Percentiles rank a stretch among this genome's conserved stretches.
phyloP scores from a whole-genome alignment of 2,329 filamentous ascomycete genomes.

The Calonectria ilicicola region DNA sequence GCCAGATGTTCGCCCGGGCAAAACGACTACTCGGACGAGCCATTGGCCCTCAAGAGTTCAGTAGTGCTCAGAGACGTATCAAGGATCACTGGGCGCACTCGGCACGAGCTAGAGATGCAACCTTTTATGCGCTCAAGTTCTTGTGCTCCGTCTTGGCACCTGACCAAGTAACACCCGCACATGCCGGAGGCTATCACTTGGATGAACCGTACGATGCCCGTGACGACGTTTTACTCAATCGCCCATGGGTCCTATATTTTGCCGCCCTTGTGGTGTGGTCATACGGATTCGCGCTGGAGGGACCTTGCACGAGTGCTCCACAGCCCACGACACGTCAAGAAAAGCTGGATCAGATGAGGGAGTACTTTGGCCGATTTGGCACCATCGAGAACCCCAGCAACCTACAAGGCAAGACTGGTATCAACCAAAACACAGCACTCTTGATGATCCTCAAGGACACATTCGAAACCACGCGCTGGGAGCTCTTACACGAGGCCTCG shows the following conservation, averaged over 20 bases:
- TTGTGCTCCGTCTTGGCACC: conserved; percentile 85
- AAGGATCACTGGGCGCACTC: conserved; percentile 90
- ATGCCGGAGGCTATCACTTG: conserved; percentile 53
- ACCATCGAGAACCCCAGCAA: conserved; percentile 81
- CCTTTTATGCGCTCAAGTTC: conserved; percentile 92
- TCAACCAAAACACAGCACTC: conserved; percentile 86
- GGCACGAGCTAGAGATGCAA: conserved; percentile 88
- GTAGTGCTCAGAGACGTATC: conserved; percentile 84
- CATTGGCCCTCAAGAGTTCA: conserved; percentile 86
- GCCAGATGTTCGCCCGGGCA: conserved; percentile 93
- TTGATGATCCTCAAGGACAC: conserved; percentile 84
- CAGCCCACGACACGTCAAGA: conserved; percentile 71
- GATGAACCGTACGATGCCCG: conserved; percentile 79
- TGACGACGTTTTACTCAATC: conserved; percentile 89
- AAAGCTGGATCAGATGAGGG: conserved; percentile 81
- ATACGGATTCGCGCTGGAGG: conserved; percentile 92
- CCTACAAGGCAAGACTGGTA: conserved; percentile 76
- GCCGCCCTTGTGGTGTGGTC: conserved; percentile 93
- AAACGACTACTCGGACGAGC: conserved; percentile 86
- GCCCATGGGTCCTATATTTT: conserved; percentile 96
- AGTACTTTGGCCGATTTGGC: conserved; percentile 80
- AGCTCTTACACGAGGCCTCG: conserved; percentile 89
- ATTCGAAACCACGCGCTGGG: conserved; percentile 89
- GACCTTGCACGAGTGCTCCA: conserved; percentile 69
- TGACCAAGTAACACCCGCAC: conserved; percentile 49